Evolutionary conservation across 1,284 basidiomycete genomes (phyloP), one percentile per base, ranked within the genome.

Genomic region (Ustilago loliicola): DNA sequence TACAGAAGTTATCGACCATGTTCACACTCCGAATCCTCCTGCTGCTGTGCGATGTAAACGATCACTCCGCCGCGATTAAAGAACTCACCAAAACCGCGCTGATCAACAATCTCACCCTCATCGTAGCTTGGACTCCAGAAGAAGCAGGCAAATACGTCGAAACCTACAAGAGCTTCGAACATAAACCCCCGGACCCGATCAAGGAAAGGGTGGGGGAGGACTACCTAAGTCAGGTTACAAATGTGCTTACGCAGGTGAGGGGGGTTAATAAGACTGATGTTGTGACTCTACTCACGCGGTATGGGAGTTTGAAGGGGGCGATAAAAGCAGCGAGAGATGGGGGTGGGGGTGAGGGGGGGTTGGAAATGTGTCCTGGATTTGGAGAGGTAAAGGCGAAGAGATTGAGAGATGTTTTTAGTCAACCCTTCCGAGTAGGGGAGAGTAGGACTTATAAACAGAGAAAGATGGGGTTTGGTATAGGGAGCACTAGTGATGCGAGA

Each of bases 181-280:
- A 94, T 88, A 96, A 93, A 81, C 91, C 95, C 3, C 95, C 96
- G 5, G 93, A 96, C 83, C 88, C 94, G 77, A 96, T 99, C 87
- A 96, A 96, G 86, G 96, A 98, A 86, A 91, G 94, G 29, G 89
- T 94, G 6, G 94, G 95, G 84, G 94, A 96, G 80, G 93, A 94
- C 80, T 95, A 97, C 83, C 87, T 90, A 71, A 91, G 93, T 6
- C 90, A 95, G 80, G 87, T 98, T 15, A 93, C 93, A 45, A 91
- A 91, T n/a, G 91, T 94, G 0, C 88, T 99, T 38, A 99, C 96
- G 0, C 92, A 91, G 77, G 93, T 98, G 76, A 92, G 91, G 82
- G 95, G 94, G 80, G 93, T 99, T 66, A 99, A 99, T 88, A 98
- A 96, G 89, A 98, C 96, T 0, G 97, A 99, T 83, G 95, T 96